Evolutionary conservation across 441 rosid genomes (phyloP).

Genomic region (Geranium incanum): DNA sequence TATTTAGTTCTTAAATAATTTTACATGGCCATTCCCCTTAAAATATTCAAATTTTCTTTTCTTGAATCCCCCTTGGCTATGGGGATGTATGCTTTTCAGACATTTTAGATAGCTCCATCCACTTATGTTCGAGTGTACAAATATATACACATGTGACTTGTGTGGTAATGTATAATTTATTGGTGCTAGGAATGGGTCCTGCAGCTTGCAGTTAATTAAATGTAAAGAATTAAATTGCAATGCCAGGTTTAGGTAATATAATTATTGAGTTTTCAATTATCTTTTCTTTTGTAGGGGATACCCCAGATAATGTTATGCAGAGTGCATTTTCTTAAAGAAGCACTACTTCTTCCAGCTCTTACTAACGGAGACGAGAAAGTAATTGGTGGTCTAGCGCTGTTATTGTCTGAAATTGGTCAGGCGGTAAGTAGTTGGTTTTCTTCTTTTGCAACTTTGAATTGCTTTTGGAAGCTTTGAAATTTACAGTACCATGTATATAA

Average conservation of each 20-base stretch:
- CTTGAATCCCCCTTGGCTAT: not conserved
- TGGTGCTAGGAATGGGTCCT: no score
- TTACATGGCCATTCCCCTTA: not conserved
- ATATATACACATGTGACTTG: no score
- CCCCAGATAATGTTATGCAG: slow-evolving; percentile 75
- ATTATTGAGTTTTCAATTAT: slow-evolving; percentile 11
- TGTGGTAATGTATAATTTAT: no score
- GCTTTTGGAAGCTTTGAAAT: not conserved
- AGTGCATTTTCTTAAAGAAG: slow-evolving; percentile 72
- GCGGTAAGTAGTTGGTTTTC: slow-evolving; percentile 55
- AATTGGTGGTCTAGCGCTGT: slow-evolving; percentile 74
- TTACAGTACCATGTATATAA: not conserved
- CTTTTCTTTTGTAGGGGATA: slow-evolving; percentile 56
- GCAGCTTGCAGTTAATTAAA: no score
- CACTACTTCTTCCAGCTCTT: slow-evolving; percentile 75
- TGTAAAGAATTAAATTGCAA: no score
- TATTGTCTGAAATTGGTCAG: slow-evolving; percentile 94
- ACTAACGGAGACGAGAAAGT: slow-evolving; percentile 61
- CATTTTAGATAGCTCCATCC: no score
- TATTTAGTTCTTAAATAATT: not conserved
- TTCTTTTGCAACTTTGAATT: slow-evolving; percentile 10
- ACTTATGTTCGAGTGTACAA: no score
- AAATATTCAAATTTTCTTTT: not conserved
- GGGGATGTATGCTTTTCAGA: not conserved
- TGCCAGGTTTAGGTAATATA: not conserved